Evolutionary conservation across 2,329 filamentous ascomycete genomes (phyloP), one percentile per base, ranked within the genome.

Genomic region (Bipolaris zeicola): DNA sequence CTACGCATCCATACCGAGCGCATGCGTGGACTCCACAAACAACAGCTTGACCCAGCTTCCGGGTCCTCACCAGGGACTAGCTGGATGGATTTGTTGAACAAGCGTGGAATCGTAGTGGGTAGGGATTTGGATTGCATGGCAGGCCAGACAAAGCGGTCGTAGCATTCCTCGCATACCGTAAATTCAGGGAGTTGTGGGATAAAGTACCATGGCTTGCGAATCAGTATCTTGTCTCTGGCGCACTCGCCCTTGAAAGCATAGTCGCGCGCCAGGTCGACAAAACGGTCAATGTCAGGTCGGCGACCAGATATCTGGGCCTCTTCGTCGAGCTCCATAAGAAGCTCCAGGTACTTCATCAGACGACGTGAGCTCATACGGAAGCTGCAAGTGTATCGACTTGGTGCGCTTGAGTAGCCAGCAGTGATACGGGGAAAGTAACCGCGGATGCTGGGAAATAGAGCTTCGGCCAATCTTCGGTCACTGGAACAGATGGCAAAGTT

Each of bases 161-260:
- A 96, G 74, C 93, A 98, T 74, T 94, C 91, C 62, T 90, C 87
- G 75, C 93, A 98, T 3, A 96, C 88, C 0, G 89, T 92, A 67
- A 96, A 86, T 45, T 92, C 85, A 0, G 89, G 90, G 0, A 96
- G 78, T 13, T 85, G 81, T 0, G 89, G 86, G 73, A 96, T 91
- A 52, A 85, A 87, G 73, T 96, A 88, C 93, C 93, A 97, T 37
- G 82, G 79, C 11, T 82, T 83, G 52, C 86, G 83, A n/a, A 80
- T 74, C 2, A 89, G 76, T 4, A 86, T 81, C n/a, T 81, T 83
- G 69, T 90, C 86, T 33, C 86, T 82, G 18, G 80, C 79, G 70
- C 91, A 96, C 69, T 91, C 86, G 26, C 59, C 56, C 47, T 73
- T 74, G 63, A 71, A 76, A 1, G 74, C 69, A 36, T 74, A 65